Evolutionary conservation across 2,329 filamentous ascomycete genomes (phyloP).

Genomic region (Colletotrichum ledebouriae): DNA sequence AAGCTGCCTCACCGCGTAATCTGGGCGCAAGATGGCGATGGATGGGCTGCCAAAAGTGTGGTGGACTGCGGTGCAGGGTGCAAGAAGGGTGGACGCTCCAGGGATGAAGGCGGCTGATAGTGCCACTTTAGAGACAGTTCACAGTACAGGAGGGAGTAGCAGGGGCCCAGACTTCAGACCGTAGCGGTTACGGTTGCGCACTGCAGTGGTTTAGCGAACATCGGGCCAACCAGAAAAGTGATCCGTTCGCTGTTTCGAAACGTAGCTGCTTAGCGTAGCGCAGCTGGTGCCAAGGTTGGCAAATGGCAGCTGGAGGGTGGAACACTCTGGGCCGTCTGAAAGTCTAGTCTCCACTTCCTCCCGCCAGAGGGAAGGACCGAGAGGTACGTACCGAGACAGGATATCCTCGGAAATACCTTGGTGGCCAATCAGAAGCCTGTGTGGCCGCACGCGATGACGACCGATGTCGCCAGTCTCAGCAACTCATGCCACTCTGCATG

Average conservation of each 20-base stretch:
- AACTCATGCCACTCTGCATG: constrained; percentile 39
- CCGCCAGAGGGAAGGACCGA: too few relatives aligned
- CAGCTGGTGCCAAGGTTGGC: not conserved
- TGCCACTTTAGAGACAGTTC: constrained; percentile 33
- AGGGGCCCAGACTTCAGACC: constrained; percentile 25
- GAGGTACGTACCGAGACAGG: not conserved
- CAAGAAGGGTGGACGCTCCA: constrained; percentile 10
- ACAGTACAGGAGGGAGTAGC: constrained; percentile 10
- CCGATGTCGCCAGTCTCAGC: constrained; percentile 4
- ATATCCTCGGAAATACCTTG: not conserved
- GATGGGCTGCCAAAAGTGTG: not conserved
- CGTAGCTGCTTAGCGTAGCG: too few relatives aligned
- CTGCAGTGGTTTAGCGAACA: constrained; percentile 5
- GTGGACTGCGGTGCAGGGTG: too few relatives aligned
- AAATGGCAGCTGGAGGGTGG: constrained; percentile 3
- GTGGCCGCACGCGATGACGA: constrained; percentile 35
- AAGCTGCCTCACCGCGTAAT: not conserved
- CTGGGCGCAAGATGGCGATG: constrained; percentile 6
- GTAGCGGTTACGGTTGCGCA: constrained; percentile 24
- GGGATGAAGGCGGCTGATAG: constrained; percentile 32
- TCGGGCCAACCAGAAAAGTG: constrained; percentile 1
- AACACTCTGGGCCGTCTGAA: constrained; percentile 11
- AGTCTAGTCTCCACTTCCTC: too few relatives aligned
- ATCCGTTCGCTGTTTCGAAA: constrained; percentile 8
- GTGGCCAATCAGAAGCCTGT: constrained; percentile 24